Conservation (phyloP, 108 stramenopile genomes). For the Skeletonema menzelii region DNA sequence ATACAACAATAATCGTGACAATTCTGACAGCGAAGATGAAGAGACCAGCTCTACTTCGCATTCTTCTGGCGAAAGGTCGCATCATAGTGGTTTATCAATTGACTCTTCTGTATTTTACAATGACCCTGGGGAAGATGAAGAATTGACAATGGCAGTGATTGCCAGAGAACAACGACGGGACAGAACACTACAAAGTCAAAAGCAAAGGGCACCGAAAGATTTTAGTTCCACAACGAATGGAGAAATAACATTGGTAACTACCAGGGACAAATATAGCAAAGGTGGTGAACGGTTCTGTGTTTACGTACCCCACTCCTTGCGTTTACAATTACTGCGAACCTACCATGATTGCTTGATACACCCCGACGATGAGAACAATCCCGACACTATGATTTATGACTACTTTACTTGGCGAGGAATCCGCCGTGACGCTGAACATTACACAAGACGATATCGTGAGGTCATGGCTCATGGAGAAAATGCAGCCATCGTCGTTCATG, state of each 20-base stretch:
- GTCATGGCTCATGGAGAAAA: constrained; percentile 21
- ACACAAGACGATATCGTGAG: constrained; percentile 16
- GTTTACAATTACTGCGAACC: constrained; percentile 19
- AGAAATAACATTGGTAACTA: constrained; percentile 19
- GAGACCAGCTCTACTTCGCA: constrained; percentile 21
- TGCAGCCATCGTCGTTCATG: constrained; percentile 16
- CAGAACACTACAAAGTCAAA: not conserved
- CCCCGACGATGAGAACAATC: constrained; percentile 22
- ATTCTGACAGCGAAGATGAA: constrained; percentile 10
- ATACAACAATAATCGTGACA: not conserved
- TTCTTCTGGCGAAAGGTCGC: not conserved
- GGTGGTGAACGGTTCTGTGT: constrained; percentile 8
- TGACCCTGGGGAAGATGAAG: constrained; percentile 7
- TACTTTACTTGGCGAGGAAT: constrained; percentile 31
- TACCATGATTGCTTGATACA: constrained; percentile 34
- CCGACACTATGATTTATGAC: constrained; percentile 31
- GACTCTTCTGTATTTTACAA: constrained; percentile 20
- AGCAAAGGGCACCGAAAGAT: constrained; percentile 1
- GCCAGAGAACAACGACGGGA: constrained; percentile 29
- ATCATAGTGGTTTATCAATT: constrained; percentile 35
- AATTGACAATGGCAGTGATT: constrained; percentile 36
- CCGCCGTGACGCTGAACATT: constrained; percentile 17
- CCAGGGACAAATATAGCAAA: constrained; percentile 1
- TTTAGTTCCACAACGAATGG: constrained; percentile 32
- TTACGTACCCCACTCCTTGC: constrained; percentile 19